Base-by-base conservation (phyloP, 2,329 filamentous ascomycete species). In the Acrodontium crateriforme region DNA sequence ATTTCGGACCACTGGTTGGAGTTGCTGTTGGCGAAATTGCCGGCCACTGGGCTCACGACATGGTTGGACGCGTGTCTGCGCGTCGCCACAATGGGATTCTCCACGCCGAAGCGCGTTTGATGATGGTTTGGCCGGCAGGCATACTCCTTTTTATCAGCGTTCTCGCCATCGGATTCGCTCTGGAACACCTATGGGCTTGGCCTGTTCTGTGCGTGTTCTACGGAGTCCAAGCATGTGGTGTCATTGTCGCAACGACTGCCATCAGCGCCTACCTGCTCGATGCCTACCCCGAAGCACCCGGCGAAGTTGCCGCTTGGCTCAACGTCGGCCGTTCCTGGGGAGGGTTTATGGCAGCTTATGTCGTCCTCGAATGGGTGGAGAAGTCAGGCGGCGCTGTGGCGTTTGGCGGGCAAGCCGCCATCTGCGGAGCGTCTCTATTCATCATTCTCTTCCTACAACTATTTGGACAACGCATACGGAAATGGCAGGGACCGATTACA, bases 31-130 rank as follows among this genome's bases (percentile, higher is more conserved):
- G 68, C 15, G 66, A 71, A 49, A 30, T 63, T 0, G 45, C 53
- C 3, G 69, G 69, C 5, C 69, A 72, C 46, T 71, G 59, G 58
- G 50, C 71, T 5, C 65, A 73, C 45, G 68, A 73, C 37, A 34
- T 52, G 3, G 42, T 69, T 6, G 62, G 63, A 5, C 50, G 43
- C 8, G 45, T 53, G 15, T 65, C 64, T 37, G 60, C 65, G 17
- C 45, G 47, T 6, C 45, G 48, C 2, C 30, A 26, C 13, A 21
- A 15, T 18, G 24, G 23, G 18, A 16, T 24, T 14, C 66, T 74
- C 27, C 65, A 71, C 39, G 67, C 70, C 22, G 69, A 74, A 46
- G 62, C 58, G 5, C 62, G 69, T 4, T 58, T 73, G 9, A 46
- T 53, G 6, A 60, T 60, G 22, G 57, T 63, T 29, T 63, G 58